Evolutionary conservation across 164 flowering plant species (phyloP), one percentile per base, ranked within the genome.

Genomic region (Vitis amurensis): DNA sequence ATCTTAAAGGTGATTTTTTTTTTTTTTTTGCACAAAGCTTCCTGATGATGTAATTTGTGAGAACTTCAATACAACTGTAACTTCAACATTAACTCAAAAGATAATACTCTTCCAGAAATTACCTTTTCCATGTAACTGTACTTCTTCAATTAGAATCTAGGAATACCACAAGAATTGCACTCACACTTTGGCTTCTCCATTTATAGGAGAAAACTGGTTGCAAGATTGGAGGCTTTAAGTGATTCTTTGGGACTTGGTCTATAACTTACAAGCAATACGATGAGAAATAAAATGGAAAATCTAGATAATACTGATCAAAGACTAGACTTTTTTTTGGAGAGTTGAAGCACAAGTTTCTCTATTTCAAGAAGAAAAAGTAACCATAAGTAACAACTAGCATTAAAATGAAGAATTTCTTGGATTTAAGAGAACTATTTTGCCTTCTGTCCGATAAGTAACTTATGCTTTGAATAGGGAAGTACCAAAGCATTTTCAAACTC

Each of bases 321-420:
- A 17, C 14, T 13, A 15, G 84, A 81, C 1, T 23, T 71, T 77
- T 65, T 19, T 91, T 93, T 70, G 70, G 47, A 67, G 83, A 77
- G 71, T 72, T 93, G 82, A 86, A 78, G 68, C 76, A 79, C 44
- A 81, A 90, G 69, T 93, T 93, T 74, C 77, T 93, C 55, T 79
- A 75, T 55, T 91, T 93, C 82, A 93, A 90, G 72, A 84, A 73
- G 71, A 77, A 83, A 31, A 87, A 77, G 50, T 93, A 81, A 80
- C 64, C 86, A 97, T 93, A 79, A 85, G 93, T 74, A 49, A 49
- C 62, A 29, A 19, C 11, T 63, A 59, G 50, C 59, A 14, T 44
- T 12, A 14, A 14, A 23, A 27, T 1, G 51, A 29, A 50, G 64
- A 23, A 16, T 64, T 27, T 64, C 14, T 51, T 55, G 10, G 44